Evolutionary conservation across 352 stramenopile species (phyloP).

Genomic region (Phytophthora pini): DNA sequence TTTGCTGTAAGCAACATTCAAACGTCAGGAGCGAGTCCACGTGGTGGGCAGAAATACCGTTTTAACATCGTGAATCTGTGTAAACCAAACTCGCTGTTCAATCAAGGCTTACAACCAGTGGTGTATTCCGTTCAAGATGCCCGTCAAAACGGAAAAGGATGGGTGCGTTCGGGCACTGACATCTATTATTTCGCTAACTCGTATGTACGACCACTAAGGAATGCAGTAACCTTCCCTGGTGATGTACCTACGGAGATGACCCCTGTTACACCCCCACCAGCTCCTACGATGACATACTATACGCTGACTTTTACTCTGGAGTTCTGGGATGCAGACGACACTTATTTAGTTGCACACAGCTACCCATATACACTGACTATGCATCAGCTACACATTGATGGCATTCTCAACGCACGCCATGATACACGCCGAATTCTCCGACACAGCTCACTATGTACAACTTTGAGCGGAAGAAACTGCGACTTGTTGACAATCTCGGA

Average conservation of each 20-base stretch:
- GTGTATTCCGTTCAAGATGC: constrained; percentile 87
- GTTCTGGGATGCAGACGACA: constrained; percentile 82
- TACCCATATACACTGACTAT: constrained; percentile 93
- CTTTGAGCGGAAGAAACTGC: constrained; percentile 59
- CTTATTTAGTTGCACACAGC: constrained; percentile 91
- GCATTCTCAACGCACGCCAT: constrained; percentile 25
- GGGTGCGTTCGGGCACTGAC: constrained; percentile 72
- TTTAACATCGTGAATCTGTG: constrained; percentile 95
- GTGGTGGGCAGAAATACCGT: constrained; percentile 55
- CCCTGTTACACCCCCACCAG: not conserved
- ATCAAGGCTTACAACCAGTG: constrained; percentile 90
- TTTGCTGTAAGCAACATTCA: constrained; percentile 89
- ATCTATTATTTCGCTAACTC: constrained; percentile 91
- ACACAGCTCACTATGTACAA: constrained; percentile 63
- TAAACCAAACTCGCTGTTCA: constrained; percentile 93
- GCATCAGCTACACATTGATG: constrained; percentile 68
- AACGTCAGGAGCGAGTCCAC: not conserved
- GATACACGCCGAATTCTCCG: constrained; percentile 41
- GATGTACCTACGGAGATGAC: constrained; percentile 5
- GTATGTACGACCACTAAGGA: constrained; percentile 41
- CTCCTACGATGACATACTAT: constrained; percentile 62
- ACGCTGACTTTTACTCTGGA: constrained; percentile 91
- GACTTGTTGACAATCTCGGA: constrained; percentile 84
- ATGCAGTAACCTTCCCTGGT: constrained; percentile 7
- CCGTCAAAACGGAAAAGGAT: constrained; percentile 59